Base-by-base conservation (phyloP, 352 stramenopile species). In the Pythium volutum region DNA sequence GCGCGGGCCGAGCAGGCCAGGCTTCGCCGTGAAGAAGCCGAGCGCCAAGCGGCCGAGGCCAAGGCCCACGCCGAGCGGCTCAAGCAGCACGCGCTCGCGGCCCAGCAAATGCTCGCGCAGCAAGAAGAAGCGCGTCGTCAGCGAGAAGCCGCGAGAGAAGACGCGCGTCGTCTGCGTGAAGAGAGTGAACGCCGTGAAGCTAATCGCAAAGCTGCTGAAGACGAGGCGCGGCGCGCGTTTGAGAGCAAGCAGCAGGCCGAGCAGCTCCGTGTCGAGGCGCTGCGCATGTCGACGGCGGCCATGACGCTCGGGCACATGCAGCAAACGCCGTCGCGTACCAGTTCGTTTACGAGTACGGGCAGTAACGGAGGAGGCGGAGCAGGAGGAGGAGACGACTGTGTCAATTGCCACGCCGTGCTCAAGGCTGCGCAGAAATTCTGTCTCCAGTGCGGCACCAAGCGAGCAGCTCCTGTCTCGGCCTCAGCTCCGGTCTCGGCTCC, bases 401-500 rank as follows among this genome's bases (percentile, higher is more conserved):
- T 56, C 23, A 77, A 63, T 38, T 91, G 81, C 50, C 66, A 74
- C 39, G 72, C 72, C 26, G 67, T 65, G 27, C 67, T 91, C 31
- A 87, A 86, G 54, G 48, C 79, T 10, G 72, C 77, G 31, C 84
- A 93, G 49, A 93, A 93, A 59, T 93, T 93, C 60, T 93, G 84
- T 49, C 81, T 76, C 6, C 84, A 89, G 43, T 93, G 84, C 50
- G 84, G 84, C 26, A 76, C 77, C 12, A 59, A 61, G 26, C 45
- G 33, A 31, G n/a, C 50, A 5, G 36, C 36, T 12, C 29, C 33
- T 20, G 42, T n/a, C n/a, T n/a, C 9, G 7, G 52, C 23, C 8
- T 71, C 71, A 10, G 42, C 67, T 11, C 43, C 57, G 22, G 43
- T 70, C 10, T 7, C 63, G 38, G 48, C 55, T 1, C 65, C 66